These are phyloP conservation scores for Delonix regia DNA, from an alignment of 306 rosid species.

Conservation along the genomic window DNA sequence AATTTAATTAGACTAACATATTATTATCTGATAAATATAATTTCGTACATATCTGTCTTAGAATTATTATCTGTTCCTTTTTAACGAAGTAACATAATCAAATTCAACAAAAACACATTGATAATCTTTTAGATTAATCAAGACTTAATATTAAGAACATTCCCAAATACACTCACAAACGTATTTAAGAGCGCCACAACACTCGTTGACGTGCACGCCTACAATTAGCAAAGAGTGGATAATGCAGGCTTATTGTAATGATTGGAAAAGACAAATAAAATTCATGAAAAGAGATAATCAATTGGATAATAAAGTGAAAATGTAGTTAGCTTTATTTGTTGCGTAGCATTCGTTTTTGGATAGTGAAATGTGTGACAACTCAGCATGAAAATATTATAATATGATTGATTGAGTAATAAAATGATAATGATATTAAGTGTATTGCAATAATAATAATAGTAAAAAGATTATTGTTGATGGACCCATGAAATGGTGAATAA, in stretches of 20 bases:
- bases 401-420: background rate
- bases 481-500: background rate
- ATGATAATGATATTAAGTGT: background rate
- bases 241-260: background rate
- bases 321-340: background rate
- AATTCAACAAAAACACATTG: background rate
- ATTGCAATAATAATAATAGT: background rate
- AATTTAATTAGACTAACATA: no score
- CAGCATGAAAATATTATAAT: background rate
- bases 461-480: background rate
- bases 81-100: no score
- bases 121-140: background rate
- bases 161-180: background rate
- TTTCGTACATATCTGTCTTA: no score
- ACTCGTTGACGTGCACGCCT: background rate
- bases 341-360: background rate
- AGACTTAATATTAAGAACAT: background rate
- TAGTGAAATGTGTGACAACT: background rate
- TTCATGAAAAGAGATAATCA: background rate
- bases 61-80: no score
- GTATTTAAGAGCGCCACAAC: slow-evolving; percentile 1
- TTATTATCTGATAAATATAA: no score
- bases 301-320: background rate
- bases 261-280: background rate
- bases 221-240: background rate